Conservation (phyloP, 768 basidiomycete species). For the Lepiota venenata region DNA sequence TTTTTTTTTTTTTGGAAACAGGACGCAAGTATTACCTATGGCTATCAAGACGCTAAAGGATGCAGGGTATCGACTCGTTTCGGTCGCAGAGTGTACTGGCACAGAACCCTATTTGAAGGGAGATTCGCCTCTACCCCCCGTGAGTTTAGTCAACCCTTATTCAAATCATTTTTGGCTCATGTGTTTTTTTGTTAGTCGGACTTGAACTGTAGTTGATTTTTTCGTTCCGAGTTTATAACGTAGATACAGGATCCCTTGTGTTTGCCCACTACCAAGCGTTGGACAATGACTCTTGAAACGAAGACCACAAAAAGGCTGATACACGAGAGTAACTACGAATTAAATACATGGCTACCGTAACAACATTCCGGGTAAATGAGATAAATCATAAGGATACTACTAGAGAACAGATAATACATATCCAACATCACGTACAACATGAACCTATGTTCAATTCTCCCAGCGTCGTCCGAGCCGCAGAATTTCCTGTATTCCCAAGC, state of each 20-base stretch:
- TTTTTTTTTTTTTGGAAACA: neutral
- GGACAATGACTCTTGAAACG: too few species aligned
- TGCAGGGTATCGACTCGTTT: constrained; percentile 14
- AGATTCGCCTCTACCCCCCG: constrained; percentile 1
- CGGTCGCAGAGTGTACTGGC: constrained; percentile 13
- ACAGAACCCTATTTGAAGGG: constrained; percentile 9
- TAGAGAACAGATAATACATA: neutral
- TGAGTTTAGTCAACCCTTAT: neutral
- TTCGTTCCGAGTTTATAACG: too few species aligned
- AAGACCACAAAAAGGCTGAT: too few species aligned
- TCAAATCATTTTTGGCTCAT: too few species aligned
- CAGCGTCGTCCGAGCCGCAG: constrained; percentile 10
- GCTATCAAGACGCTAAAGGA: constrained; percentile 31
- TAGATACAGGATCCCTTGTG: too few species aligned
- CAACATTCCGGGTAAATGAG: too few species aligned
- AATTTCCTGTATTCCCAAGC: constrained; percentile 16
- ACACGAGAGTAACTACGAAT: too few species aligned
- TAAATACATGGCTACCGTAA: too few species aligned
- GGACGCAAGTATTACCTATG: constrained; percentile 28
- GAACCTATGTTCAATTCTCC: neutral
- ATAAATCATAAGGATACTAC: too few species aligned
- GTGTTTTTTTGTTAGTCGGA: neutral
- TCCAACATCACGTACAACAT: constrained; percentile 10
- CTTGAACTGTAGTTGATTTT: neutral
- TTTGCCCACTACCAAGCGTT: too few species aligned